Evolutionary conservation across 2,329 filamentous ascomycete species (phyloP).

Genomic region (Xylaria sp.): DNA sequence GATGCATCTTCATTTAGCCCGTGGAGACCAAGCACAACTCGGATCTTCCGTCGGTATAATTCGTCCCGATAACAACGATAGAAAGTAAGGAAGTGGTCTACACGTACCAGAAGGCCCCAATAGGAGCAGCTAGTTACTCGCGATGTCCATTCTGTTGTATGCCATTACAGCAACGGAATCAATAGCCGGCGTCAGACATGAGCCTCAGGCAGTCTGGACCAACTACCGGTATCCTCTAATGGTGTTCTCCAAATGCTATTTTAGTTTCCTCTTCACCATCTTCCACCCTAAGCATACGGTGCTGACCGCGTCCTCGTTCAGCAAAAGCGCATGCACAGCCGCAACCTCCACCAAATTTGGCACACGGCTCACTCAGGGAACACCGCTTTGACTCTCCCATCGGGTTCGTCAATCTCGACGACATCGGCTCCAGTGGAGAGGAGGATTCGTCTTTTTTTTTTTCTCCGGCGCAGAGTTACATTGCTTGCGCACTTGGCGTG

Average conservation of each 20-base stretch:
- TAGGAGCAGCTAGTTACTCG: constrained; percentile 11
- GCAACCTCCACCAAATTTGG: constrained; percentile 36
- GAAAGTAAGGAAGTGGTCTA: background rate
- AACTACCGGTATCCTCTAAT: background rate
- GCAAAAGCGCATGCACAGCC: constrained; percentile 31
- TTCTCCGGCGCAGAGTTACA: constrained; percentile 38
- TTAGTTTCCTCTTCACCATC: constrained; percentile 22
- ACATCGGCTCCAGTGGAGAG: constrained; percentile 25
- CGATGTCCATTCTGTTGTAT: constrained; percentile 7
- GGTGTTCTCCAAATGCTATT: constrained; percentile 26
- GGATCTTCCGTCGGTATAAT: constrained; percentile 26
- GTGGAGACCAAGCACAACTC: constrained; percentile 19
- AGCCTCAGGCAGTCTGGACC: constrained; percentile 21
- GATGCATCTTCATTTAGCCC: constrained; percentile 18
- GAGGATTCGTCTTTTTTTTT: constrained; percentile 21
- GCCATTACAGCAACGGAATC: constrained; percentile 6
- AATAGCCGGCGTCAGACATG: constrained; percentile 4
- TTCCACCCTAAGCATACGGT: constrained; percentile 19
- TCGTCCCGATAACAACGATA: constrained; percentile 7
- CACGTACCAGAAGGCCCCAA: constrained; percentile 9
- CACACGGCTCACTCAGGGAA: constrained; percentile 22
- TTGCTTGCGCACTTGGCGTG: constrained; percentile 34
- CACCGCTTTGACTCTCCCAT: constrained; percentile 27
- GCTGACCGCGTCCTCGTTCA: constrained; percentile 34
- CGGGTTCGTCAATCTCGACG: constrained; percentile 28